Conservation (phyloP, 495 filamentous ascomycete species). For the Xylaria sp. region DNA sequence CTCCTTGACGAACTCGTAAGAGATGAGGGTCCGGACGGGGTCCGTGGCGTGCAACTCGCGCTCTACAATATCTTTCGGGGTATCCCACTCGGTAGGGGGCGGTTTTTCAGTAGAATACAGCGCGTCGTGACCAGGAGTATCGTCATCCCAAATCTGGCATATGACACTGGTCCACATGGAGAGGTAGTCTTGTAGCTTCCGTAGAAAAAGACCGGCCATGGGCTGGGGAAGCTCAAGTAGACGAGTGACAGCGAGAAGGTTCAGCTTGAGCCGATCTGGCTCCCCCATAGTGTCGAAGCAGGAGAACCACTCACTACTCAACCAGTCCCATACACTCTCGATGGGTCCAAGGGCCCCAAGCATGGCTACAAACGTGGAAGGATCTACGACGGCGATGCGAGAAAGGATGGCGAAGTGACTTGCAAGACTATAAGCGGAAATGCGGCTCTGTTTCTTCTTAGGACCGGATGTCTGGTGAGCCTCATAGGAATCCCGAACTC, state of each 20-base stretch:
- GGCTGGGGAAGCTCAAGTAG: conserved; percentile 70
- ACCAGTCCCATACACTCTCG: conserved; percentile 69
- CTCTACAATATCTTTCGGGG: conserved; percentile 62
- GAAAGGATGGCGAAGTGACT: conserved; percentile 88
- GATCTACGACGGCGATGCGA: conserved; percentile 74
- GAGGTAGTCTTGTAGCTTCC: conserved; percentile 58
- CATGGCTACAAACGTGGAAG: conserved; percentile 68
- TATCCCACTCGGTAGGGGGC: conserved; percentile 71
- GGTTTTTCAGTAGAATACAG: conserved; percentile 74
- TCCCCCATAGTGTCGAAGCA: conserved; percentile 85
- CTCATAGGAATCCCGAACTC: conserved; percentile 73
- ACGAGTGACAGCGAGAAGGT: conserved; percentile 79
- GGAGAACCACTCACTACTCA: conserved; percentile 85
- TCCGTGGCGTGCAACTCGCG: conserved; percentile 66
- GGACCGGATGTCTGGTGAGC: conserved; percentile 80
- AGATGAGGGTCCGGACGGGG: conserved; percentile 72
- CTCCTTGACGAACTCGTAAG: conserved; percentile 72
- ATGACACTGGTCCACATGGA: conserved; percentile 61
- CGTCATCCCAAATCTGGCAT: conserved; percentile 45
- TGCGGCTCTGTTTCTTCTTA: conserved; percentile 63
- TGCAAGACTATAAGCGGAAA: conserved; percentile 74
- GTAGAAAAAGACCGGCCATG: conserved; percentile 55
- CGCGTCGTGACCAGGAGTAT: conserved; percentile 39
- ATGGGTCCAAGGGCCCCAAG: conserved; percentile 50
- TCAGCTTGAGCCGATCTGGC: conserved; percentile 77